phyloP scores from a whole-genome alignment of 495 filamentous ascomycete species.

The Coniosporium apollinis region DNA sequence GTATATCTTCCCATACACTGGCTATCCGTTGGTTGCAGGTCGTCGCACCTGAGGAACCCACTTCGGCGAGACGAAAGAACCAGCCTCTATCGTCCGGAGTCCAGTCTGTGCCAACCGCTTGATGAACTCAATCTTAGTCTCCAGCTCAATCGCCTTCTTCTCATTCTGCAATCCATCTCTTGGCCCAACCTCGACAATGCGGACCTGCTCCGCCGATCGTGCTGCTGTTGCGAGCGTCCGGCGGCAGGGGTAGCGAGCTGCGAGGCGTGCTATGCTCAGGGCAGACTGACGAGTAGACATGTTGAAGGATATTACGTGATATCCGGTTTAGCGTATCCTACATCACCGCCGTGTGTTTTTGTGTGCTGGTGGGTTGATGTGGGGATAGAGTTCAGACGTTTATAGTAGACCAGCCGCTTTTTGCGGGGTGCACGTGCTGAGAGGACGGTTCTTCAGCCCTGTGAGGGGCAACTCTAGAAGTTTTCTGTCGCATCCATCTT shows the following conservation, averaged over 20 bases:
- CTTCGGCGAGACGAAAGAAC: constrained; percentile 89
- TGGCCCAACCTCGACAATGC: constrained; percentile 84
- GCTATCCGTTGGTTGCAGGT: no score
- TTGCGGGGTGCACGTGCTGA: no score
- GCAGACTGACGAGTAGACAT: neutral
- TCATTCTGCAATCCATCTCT: constrained; percentile 95
- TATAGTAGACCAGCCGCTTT: no score
- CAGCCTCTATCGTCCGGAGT: constrained; percentile 76
- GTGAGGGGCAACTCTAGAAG: no score
- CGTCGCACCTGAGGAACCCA: constrained; percentile 81
- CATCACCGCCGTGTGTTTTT: no score
- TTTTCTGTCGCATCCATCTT: no score
- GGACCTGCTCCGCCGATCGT: constrained; percentile 24
- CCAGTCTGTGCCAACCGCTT: constrained; percentile 69
- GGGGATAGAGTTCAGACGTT: no score
- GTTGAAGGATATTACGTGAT: neutral
- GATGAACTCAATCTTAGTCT: constrained; percentile 76
- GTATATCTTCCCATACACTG: no score
- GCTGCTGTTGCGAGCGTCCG: neutral
- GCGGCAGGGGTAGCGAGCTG: neutral
- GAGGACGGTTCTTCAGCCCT: no score
- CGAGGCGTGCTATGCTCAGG: neutral
- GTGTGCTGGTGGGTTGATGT: no score
- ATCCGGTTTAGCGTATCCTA: no score
- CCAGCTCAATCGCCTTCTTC: constrained; percentile 60